Evolutionary conservation across 2,329 filamentous ascomycete species (phyloP), one percentile per base, ranked within the genome.

Genomic region (Fusarium fujikuroi): DNA sequence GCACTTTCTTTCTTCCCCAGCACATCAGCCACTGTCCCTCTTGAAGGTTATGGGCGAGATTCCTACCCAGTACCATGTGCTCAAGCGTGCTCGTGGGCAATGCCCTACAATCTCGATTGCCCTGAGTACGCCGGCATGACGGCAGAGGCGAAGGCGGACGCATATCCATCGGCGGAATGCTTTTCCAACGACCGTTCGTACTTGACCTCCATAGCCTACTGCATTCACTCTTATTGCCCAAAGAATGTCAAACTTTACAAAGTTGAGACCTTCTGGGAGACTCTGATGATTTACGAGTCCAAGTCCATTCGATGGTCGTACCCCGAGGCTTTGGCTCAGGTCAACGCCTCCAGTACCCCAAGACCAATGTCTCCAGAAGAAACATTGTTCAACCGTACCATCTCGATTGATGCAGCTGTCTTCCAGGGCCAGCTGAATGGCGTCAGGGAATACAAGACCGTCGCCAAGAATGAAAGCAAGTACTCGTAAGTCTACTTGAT

Each of bases 121-220:
- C 76, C 76, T 3, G 76, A 78, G 19, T 78, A 62, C 40, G 67
- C 61, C 3, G 61, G 40, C 14, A 68, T 78, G 64, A 73, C 72
- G 1, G 47, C 63, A 1, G 72, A 75, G 16, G 73, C 78, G 25
- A 66, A 54, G 2, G 68, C 72, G 4, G 39, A 23, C 1, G 64
- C 69, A 0, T 70, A 65, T 19, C 72, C 76, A 9, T 76, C 75
- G 1, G 28, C 72, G 4, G 43, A 36, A 0, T 78, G 76, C 28
- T 67, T 75, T 21, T 61, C 64, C 2, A 66, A 75, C 7, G 52
- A 74, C 8, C 50, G 49, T 1, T 42, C 66, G 0, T 78, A 77
- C 49, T 18, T 78, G 15, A 77, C 76, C 1, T 68, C 76, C 0
- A 58, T 78, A 11, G 76, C 76, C 0, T 76, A 69, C 64, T 78